Evolutionary conservation across 441 rosid genomes (phyloP).

Genomic region (Mallotus repandus): DNA sequence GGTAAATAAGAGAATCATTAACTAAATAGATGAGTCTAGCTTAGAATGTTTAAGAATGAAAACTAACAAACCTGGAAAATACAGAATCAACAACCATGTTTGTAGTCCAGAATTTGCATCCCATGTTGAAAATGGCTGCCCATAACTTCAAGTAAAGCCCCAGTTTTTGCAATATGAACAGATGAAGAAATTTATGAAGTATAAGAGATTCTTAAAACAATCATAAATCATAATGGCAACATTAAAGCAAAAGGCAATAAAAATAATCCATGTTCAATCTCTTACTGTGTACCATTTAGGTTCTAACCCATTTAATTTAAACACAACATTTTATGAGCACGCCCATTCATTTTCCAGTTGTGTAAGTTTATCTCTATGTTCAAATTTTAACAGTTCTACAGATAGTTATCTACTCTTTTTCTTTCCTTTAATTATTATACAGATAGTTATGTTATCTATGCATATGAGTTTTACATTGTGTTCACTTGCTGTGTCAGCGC

Average conservation of each 20-base stretch:
- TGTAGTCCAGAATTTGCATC: constrained; percentile 39
- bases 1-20: background rate
- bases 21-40: constrained; percentile 21
- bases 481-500: too few relatives aligned
- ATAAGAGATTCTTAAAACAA: constrained; percentile 20
- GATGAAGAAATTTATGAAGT: constrained; percentile 18
- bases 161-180: constrained; percentile 25
- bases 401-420: too few relatives aligned
- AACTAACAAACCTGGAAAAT: constrained; percentile 41
- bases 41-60: constrained; percentile 19
- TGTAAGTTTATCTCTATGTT: too few relatives aligned
- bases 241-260: background rate
- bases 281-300: background rate
- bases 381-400: too few relatives aligned
- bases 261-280: background rate
- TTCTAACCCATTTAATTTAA: background rate
- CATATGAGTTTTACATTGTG: too few relatives aligned
- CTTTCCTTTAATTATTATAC: too few relatives aligned
- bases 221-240: constrained; percentile 7
- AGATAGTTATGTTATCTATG: background rate
- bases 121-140: constrained; percentile 29
- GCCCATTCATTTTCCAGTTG: too few relatives aligned
- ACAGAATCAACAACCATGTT: constrained; percentile 32
- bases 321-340: too few relatives aligned
- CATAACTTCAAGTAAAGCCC: constrained; percentile 27